These are phyloP conservation scores for Verticillium nonalfalfae DNA, from an alignment of 2,329 filamentous ascomycete genomes.

Conservation along the genomic window DNA sequence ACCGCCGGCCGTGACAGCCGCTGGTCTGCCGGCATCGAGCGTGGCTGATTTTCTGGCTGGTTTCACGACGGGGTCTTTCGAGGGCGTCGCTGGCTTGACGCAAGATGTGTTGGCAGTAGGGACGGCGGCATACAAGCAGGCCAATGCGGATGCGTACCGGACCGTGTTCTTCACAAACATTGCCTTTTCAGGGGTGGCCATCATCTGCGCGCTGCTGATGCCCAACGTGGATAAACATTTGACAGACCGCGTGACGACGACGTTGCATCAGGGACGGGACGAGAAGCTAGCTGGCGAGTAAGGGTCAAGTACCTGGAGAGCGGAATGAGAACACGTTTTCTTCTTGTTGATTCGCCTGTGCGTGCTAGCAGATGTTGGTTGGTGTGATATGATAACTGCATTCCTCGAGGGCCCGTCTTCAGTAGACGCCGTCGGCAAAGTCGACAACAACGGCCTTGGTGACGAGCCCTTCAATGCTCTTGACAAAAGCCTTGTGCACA, in stretches of 20 bases:
- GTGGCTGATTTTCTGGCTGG: constrained; percentile 25
- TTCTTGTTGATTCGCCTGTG: not conserved
- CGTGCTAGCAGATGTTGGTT: not conserved
- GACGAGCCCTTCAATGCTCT: constrained; percentile 37
- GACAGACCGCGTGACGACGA: constrained; percentile 23
- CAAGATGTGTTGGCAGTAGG: constrained; percentile 20
- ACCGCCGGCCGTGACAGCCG: constrained; percentile 22
- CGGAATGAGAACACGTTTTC: not conserved
- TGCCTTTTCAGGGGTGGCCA: constrained; percentile 23
- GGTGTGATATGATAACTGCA: not conserved
- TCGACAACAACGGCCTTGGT: constrained; percentile 53
- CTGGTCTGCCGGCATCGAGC: constrained; percentile 27
- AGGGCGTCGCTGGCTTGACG: constrained; percentile 21
- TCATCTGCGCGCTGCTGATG: constrained; percentile 21
- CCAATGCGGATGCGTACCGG: constrained; percentile 24
- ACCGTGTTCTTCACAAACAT: constrained; percentile 27
- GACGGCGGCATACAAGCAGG: constrained; percentile 21
- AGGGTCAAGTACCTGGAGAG: not conserved
- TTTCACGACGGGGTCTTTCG: constrained; percentile 21
- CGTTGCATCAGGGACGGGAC: constrained; percentile 19
- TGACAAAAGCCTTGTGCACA: constrained; percentile 54
- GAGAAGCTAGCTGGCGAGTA: constrained; percentile 8
- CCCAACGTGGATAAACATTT: constrained; percentile 26
- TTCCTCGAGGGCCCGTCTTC: not conserved
- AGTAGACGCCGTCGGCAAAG: constrained; percentile 28